phyloP scores from a whole-genome alignment of 1,139 yeast genomes.

The Kurtzmaniella natalensis region DNA sequence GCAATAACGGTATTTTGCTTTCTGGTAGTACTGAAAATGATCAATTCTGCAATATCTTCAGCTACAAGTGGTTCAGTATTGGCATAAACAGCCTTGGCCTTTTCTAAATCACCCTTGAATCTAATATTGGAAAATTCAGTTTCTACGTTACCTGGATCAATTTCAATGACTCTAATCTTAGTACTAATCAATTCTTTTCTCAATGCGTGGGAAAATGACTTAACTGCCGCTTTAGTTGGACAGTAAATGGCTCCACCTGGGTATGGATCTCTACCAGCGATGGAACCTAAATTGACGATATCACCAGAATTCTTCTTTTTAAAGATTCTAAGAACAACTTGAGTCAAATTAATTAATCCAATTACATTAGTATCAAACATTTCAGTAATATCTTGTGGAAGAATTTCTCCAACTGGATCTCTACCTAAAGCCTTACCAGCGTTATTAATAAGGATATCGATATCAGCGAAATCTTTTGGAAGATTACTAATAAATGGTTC shows the following conservation, averaged over 20 bases:
- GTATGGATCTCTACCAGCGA: slow-evolving; percentile 85
- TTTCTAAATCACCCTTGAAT: slow-evolving; percentile 63
- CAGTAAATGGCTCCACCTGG: slow-evolving; percentile 87
- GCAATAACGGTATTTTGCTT: slow-evolving; percentile 75
- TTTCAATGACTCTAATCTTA: slow-evolving; percentile 71
- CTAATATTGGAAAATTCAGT: slow-evolving; percentile 81
- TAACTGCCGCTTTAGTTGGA: slow-evolving; percentile 81
- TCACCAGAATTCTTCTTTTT: slow-evolving; percentile 60
- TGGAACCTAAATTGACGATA: slow-evolving; percentile 77
- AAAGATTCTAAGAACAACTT: slow-evolving; percentile 39
- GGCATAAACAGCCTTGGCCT: slow-evolving; percentile 69
- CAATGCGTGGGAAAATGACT: slow-evolving; percentile 69
- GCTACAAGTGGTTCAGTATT: slow-evolving; percentile 73
- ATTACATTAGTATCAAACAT: slow-evolving; percentile 42
- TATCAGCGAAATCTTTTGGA: slow-evolving; percentile 33
- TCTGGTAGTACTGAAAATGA: slow-evolving; percentile 68
- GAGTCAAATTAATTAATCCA: slow-evolving; percentile 38
- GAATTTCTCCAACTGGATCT: slow-evolving; percentile 33
- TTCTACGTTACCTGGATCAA: slow-evolving; percentile 86
- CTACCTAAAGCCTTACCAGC: slow-evolving; percentile 43
- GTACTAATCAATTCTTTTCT: slow-evolving; percentile 77
- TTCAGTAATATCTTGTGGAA: slow-evolving; percentile 26
- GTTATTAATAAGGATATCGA: slow-evolving; percentile 38
- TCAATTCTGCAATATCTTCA: slow-evolving; percentile 77
- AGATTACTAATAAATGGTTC: slow-evolving; percentile 26